These are phyloP conservation scores for Cryptococcus neoformans DNA, from an alignment of 1,284 basidiomycete genomes.

Conservation along the genomic window DNA sequence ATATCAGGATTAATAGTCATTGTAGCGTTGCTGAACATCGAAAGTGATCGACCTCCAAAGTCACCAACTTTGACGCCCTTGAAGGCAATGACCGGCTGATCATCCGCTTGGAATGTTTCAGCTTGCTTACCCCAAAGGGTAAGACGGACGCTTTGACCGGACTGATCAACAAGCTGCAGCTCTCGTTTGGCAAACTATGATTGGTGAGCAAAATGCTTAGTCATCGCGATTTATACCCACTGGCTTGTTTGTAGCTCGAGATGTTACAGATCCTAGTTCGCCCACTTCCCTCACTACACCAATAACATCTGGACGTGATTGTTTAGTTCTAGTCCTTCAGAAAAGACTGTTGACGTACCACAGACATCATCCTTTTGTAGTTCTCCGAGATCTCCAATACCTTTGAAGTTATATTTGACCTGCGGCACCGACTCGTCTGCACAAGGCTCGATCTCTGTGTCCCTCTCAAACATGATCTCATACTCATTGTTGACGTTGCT, in stretches of 20 bases:
- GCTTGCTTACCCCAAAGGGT: constrained; percentile 98
- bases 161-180: constrained; percentile 80
- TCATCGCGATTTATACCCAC: constrained; percentile 48
- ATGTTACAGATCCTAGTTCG: constrained; percentile 65
- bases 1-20: constrained; percentile 88
- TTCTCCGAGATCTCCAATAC: constrained; percentile 61
- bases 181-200: constrained; percentile 79
- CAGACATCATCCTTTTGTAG: constrained; percentile 71
- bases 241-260: constrained; percentile 66
- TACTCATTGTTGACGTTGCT: constrained; percentile 89
- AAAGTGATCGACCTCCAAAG: constrained; percentile 84
- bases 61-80: constrained; percentile 95
- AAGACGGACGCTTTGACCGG: constrained; percentile 73
- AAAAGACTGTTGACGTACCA: constrained; percentile 55
- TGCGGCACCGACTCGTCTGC: constrained; percentile 72
- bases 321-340: not conserved
- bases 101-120: constrained; percentile 64
- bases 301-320: constrained; percentile 62
- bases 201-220: not conserved
- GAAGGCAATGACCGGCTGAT: constrained; percentile 77
- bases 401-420: constrained; percentile 80
- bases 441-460: constrained; percentile 74
- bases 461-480: constrained; percentile 82
- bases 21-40: constrained; percentile 63
- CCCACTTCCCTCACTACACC: constrained; percentile 78